Evolutionary conservation across 805 yeast species (phyloP), one percentile per base, ranked within the genome.

Genomic region (Wickerhamiella lipophila): DNA sequence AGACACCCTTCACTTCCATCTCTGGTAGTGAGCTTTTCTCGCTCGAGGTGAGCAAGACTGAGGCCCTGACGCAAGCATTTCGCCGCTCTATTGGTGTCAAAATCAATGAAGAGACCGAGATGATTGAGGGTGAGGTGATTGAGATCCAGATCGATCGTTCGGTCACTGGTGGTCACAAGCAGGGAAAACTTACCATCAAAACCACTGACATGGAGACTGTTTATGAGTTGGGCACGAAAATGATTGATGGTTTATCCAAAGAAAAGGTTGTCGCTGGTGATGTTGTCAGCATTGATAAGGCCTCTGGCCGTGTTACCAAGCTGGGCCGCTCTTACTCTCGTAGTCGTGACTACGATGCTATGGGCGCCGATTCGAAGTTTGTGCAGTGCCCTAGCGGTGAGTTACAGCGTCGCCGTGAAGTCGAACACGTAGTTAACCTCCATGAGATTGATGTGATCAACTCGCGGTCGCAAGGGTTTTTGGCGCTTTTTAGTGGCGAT

Each of bases 311-410:
- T 55, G 85, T 92, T 59, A 80, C 92, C 49, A 86, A 89, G 66
- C 76, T 92, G 55, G 99, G 99, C 52, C 79, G 96, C 67, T 88
- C 96, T 0, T 94, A 86, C 67, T 81, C 97, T 5, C 78, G 96
- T 58, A 94, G 96, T 5, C 77, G 98, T 59, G 98, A 92, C 67
- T 92, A 92, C 66, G 99, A 92, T 68, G 96, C 97, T 41, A 86
- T 87, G 94, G 95, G 95, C 18, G 95, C 96, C 48, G 97, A 94
- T 55, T 88, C 96, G 45, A 88, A 87, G 67, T 92, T 92, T 64
- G 95, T 92, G 51, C 96, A 92, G 67, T 83, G 95, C 64, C 99
- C 99, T 35, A 96, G 92, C 65, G 99, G 99, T 50, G 99, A 92
- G 71, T 77, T 92, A 61, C 98, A 92, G 70, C 84, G 85, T 63